phyloP scores from a whole-genome alignment of 257 asterid genomes.

The Coffea canephora region DNA sequence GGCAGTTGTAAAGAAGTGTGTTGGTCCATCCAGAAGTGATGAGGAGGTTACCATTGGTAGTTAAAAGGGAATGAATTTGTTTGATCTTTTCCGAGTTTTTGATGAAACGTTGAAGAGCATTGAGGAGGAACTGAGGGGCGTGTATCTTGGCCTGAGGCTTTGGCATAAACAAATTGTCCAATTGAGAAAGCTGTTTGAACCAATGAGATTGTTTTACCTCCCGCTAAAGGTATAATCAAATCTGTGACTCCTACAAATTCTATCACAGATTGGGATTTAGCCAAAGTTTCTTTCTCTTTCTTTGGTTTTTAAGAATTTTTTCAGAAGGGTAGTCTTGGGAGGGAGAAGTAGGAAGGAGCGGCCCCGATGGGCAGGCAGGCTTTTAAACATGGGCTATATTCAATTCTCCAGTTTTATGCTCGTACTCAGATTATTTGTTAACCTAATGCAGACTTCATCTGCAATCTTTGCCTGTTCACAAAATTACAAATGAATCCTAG shows the following conservation, averaged over 20 bases:
- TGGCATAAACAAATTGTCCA: slow-evolving; percentile 3
- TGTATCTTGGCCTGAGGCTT: background rate
- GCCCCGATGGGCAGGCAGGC: too few relatives aligned
- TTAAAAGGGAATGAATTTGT: slow-evolving; percentile 59
- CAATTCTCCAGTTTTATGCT: background rate
- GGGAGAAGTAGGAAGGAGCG: background rate
- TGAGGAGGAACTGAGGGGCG: slow-evolving; percentile 41
- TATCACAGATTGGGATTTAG: too few relatives aligned
- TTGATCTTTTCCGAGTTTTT: slow-evolving; percentile 34
- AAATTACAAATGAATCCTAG: background rate
- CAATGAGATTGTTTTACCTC: background rate
- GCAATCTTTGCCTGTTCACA: too few relatives aligned
- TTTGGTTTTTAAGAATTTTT: too few relatives aligned
- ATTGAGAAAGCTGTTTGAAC: background rate
- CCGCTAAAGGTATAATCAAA: too few relatives aligned
- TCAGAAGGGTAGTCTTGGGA: background rate
- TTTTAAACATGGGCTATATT: background rate
- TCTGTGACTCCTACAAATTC: too few relatives aligned
- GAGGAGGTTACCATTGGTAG: slow-evolving; percentile 54
- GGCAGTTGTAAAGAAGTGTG: slow-evolving; percentile 74
- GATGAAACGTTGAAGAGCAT: slow-evolving; percentile 50
- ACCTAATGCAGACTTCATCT: background rate
- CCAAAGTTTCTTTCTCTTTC: background rate
- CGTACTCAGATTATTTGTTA: background rate
- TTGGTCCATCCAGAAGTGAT: slow-evolving; percentile 61